phyloP scores from a whole-genome alignment of 768 basidiomycete species.

The Pulveroboletus ravenelii region DNA sequence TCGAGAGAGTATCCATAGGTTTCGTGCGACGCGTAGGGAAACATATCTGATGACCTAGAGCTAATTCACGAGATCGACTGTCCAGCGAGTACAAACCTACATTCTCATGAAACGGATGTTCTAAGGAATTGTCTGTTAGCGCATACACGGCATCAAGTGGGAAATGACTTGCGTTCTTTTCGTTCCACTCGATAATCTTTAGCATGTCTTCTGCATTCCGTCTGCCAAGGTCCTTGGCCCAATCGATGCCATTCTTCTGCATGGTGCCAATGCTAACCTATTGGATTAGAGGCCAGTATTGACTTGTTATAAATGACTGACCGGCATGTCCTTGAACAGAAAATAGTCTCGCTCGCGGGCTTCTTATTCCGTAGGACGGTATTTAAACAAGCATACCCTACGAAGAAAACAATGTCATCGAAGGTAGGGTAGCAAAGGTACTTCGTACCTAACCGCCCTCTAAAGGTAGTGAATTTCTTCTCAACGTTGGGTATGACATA shows the following conservation, averaged over 20 bases:
- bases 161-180: conserved; percentile 54
- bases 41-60: conserved; percentile 77
- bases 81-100: conserved; percentile 5
- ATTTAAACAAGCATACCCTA: conserved; percentile 81
- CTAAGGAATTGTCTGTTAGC: conserved; percentile 24
- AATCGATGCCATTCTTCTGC: conserved; percentile 74
- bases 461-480: conserved; percentile 62
- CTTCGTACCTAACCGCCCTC: conserved; percentile 51
- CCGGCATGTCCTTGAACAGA: conserved; percentile 73
- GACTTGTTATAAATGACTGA: conserved; percentile 16
- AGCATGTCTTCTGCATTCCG: conserved; percentile 71
- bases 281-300: not conserved
- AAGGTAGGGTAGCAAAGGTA: not conserved
- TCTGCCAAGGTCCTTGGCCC: conserved; percentile 74
- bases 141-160: not conserved
- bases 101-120: conserved; percentile 83
- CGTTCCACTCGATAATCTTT: conserved; percentile 87
- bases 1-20: conserved; percentile 77
- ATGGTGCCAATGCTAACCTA: conserved; percentile 63
- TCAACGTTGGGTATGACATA: conserved; percentile 73
- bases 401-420: conserved; percentile 2
- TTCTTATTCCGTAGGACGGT: conserved; percentile 72
- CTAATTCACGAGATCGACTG: not conserved
- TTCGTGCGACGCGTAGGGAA: conserved; percentile 85
- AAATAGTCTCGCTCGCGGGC: conserved; percentile 59